Conservation (phyloP, 805 yeast genomes). For the Candida succiphila region DNA sequence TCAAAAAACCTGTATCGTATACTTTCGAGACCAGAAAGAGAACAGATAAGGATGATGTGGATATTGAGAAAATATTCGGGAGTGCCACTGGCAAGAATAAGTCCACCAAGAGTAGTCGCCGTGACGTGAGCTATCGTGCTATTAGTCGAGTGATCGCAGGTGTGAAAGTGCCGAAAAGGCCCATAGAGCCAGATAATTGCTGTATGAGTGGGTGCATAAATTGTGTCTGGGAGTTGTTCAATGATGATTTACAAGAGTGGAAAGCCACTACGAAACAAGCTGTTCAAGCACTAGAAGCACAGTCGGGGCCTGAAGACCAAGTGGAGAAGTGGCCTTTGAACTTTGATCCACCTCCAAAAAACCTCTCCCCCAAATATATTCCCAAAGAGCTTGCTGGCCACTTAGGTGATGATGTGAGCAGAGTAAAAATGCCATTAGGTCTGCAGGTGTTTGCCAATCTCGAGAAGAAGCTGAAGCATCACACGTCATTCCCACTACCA, state of each 20-base stretch:
- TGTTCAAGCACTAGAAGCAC: constrained; percentile 25
- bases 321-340: constrained; percentile 53
- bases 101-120: constrained; percentile 21
- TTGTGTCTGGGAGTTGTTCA: constrained; percentile 92
- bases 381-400: constrained; percentile 32
- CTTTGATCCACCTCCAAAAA: constrained; percentile 46
- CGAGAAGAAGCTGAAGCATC: constrained; percentile 53
- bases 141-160: constrained; percentile 41
- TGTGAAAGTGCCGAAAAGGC: constrained; percentile 69
- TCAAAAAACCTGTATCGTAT: too few species aligned
- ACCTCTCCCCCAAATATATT: constrained; percentile 29
- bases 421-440: constrained; percentile 56
- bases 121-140: constrained; percentile 26
- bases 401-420: constrained; percentile 16
- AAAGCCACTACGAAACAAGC: constrained; percentile 50
- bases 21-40: constrained; percentile 17
- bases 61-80: constrained; percentile 19
- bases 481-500: constrained; percentile 5
- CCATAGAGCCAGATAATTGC: constrained; percentile 89
- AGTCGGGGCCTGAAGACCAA: constrained; percentile 34
- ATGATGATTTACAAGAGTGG: constrained; percentile 87
- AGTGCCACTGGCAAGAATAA: constrained; percentile 19
- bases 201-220: constrained; percentile 97
- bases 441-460: constrained; percentile 78
- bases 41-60: constrained; percentile 8